These are phyloP conservation scores for Dioscorea cayenensis DNA, from an alignment of 116 monocot species.

Conservation along the genomic window DNA sequence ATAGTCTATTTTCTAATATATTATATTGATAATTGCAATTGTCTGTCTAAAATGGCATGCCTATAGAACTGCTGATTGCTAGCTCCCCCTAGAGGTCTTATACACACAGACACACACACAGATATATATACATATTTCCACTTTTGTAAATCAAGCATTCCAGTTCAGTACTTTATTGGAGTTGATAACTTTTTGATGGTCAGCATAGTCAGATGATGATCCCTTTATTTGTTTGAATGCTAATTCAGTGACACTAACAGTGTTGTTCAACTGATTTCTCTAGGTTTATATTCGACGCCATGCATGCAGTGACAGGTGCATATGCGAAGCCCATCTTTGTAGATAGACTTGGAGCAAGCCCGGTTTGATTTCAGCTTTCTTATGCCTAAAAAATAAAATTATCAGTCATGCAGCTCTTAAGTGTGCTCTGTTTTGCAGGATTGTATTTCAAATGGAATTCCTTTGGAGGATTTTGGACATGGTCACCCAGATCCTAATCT, in stretches of 20 bases:
- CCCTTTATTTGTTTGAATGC: not conserved
- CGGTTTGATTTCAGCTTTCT: slow-evolving; percentile 27
- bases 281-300: slow-evolving; percentile 97
- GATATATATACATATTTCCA: no score
- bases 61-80: no score
- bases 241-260: not conserved
- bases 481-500: slow-evolving; percentile 98
- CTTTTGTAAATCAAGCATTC: no score
- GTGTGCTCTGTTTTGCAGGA: slow-evolving; percentile 27
- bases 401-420: not conserved
- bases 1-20: no score
- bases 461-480: slow-evolving; percentile 95
- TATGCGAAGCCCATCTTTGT: slow-evolving; percentile 98
- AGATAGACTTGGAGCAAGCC: slow-evolving; percentile 81
- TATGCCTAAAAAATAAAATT: not conserved
- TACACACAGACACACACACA: no score
- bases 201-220: not conserved
- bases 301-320: slow-evolving; percentile 98
- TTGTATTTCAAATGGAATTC: slow-evolving; percentile 86
- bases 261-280: slow-evolving; percentile 3
- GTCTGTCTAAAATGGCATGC: no score
- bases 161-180: no score
- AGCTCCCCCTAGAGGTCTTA: no score
- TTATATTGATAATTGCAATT: no score
- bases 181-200: not conserved